Base-by-base conservation (phyloP, 805 yeast species). In the Teunomyces cretensis region DNA sequence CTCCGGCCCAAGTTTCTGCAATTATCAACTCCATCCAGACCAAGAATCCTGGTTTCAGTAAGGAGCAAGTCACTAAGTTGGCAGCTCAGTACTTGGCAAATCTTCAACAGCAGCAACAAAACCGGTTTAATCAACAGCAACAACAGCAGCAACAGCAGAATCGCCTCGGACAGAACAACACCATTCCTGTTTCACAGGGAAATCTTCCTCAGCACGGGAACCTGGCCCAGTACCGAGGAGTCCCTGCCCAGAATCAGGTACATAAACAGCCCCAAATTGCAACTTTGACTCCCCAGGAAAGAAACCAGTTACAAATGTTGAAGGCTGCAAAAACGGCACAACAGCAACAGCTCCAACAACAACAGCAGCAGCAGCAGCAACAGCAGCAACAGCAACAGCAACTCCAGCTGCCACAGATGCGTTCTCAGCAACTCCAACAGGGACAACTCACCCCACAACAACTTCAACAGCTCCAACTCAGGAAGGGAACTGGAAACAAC, bases 11-110 rank as follows among this genome's bases (percentile, higher is more conserved):
- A 53, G 85, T 83, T 3, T 75, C 86, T 8, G 83, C 86, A 1
- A 75, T 83, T 33, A 78, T 83, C 46, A 79, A 73, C 51, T 80
- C 83, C 37, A 83, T 83, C 43, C 86, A 83, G 57, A 65, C 75
- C n/a, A 81, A 81, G 53, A 78, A 83, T 57, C 89, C 89, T 1
- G 76, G 72, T 27, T 64, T 81, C 57, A 70, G 80, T 9, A 81
- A 81, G 48, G 84, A 79, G 45, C 85, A 83, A 54, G 86, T 83
- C 1, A 80, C 85, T 2, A 76, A 79, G 46, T 68, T 83, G 45
- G 88, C 88, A 2, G 85, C 85, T 2, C 74, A 81, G 12, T 81
- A 82, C 53, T 60, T 83, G 49, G 82, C 86, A 1, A 78, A 74
- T 48, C 62, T 79, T 30, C 85, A 80, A 57, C 79, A 75, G 47